phyloP scores from a whole-genome alignment of 2,329 filamentous ascomycete species.

The Pleoardoris graminearum region DNA sequence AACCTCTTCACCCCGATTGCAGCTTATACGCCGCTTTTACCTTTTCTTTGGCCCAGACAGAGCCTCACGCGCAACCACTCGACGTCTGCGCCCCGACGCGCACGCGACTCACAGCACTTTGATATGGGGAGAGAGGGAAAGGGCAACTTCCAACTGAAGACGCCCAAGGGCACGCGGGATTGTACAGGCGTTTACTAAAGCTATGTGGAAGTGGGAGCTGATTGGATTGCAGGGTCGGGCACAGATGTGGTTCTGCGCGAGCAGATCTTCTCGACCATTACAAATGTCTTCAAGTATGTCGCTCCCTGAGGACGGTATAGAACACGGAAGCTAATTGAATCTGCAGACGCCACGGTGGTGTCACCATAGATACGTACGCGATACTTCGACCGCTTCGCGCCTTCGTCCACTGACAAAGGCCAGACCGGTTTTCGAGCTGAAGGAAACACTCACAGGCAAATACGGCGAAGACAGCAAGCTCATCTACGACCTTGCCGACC shows the following conservation, averaged over 20 bases:
- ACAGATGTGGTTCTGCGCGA: conserved; percentile 43
- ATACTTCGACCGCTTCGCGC: conserved; percentile 11
- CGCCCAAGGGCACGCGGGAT: conserved; percentile 88
- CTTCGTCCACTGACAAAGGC: conserved; percentile 10
- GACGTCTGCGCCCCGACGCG: conserved; percentile 9
- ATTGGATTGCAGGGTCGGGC: conserved; percentile 31
- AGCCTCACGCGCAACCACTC: conserved; percentile 11
- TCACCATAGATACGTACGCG: conserved; percentile 59
- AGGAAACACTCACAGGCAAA: conserved; percentile 84
- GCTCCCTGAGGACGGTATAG: conserved; percentile 75
- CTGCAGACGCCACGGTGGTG: conserved; percentile 61
- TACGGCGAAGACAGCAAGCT: conserved; percentile 92
- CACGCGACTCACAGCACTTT: conserved; percentile 22
- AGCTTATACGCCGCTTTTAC: conserved; percentile 14
- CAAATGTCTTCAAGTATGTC: conserved; percentile 51
- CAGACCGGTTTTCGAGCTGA: conserved; percentile 77
- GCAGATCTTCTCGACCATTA: conserved; percentile 41
- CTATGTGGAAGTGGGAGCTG: conserved; percentile 57
- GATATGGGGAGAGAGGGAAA: conserved; percentile 54
- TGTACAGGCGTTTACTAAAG: conserved; percentile 64
- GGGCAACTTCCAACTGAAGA: conserved; percentile 71
- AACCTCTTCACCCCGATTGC: background rate
- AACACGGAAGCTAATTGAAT: conserved; percentile 74
- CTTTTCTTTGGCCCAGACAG: conserved; percentile 19
- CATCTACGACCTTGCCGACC: conserved; percentile 87